Evolutionary conservation across 257 asterid genomes (phyloP).

Genomic region (Nicotiana tomentosiformis): DNA sequence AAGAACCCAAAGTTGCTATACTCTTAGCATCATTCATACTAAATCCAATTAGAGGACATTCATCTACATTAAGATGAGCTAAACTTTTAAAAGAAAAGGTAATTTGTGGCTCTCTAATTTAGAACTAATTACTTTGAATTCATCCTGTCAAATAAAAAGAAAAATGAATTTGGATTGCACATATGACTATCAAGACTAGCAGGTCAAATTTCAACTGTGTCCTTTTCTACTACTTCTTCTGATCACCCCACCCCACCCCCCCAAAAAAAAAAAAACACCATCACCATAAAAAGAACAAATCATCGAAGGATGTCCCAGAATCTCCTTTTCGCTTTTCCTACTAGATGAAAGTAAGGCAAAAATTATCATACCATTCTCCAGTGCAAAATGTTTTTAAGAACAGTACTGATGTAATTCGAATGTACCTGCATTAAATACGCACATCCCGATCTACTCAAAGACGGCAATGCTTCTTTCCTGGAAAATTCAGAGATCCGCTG

Average conservation of each 20-base stretch:
- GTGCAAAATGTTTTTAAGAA: not conserved
- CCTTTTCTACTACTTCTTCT: not conserved
- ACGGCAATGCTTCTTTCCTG: conserved; percentile 81
- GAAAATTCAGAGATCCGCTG: conserved; percentile 87
- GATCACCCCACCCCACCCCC: not conserved
- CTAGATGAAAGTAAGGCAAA: not conserved
- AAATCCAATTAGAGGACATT: not conserved
- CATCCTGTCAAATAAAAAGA: not conserved
- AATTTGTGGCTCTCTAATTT: not conserved
- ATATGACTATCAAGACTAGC: not conserved
- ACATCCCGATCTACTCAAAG: conserved; percentile 96
- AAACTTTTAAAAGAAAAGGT: not conserved
- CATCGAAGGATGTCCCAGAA: not conserved
- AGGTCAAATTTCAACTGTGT: not conserved
- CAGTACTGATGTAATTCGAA: conserved; percentile 3
- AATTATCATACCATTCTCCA: not conserved
- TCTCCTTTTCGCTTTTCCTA: not conserved
- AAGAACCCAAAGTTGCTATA: not conserved
- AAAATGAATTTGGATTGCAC: not conserved
- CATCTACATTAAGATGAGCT: not conserved
- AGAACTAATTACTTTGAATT: not conserved
- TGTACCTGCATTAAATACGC: conserved; percentile 94
- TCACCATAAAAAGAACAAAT: not conserved
- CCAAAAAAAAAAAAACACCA: not conserved
- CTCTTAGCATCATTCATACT: not conserved